These are phyloP conservation scores for Alternaria consortialis DNA, from an alignment of 2,329 filamentous ascomycete species.

Conservation along the genomic window DNA sequence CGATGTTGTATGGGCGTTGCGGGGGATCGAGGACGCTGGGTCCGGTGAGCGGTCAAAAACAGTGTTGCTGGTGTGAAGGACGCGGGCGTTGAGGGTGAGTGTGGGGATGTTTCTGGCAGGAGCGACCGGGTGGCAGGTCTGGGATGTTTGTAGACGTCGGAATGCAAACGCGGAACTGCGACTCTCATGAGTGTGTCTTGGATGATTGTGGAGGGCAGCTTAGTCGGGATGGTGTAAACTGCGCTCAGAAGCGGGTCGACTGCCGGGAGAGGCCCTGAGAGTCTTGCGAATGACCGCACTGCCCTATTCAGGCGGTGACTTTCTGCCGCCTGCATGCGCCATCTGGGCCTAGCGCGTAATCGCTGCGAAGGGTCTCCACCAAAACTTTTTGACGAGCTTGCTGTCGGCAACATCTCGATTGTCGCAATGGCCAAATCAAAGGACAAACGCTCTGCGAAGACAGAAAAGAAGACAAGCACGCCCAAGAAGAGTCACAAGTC, in stretches of 20 bases:
- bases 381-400: conserved; percentile 41
- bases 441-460: conserved; percentile 32
- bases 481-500: conserved; percentile 23
- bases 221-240: conserved; percentile 23
- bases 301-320: conserved; percentile 16
- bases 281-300: conserved; percentile 30
- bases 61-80: conserved; percentile 28
- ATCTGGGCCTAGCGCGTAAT: conserved; percentile 15
- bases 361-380: conserved; percentile 31
- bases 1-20: conserved; percentile 27
- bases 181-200: conserved; percentile 25
- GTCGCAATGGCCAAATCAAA: conserved; percentile 47
- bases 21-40: conserved; percentile 23
- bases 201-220: conserved; percentile 18
- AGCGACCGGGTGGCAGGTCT: conserved; percentile 15
- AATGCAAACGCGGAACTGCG: conserved; percentile 21
- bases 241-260: conserved; percentile 27
- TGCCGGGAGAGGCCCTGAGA: conserved; percentile 24
- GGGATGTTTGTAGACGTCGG: conserved; percentile 5
- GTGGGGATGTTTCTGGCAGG: conserved; percentile 22
- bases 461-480: conserved; percentile 21
- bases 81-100: conserved; percentile 35
- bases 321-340: conserved; percentile 18
- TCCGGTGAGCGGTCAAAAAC: conserved; percentile 43
- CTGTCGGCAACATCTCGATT: conserved; percentile 16